Percentiles rank a stretch among this genome's conserved stretches.
Evolutionary conservation across 73 alveolate genomes (phyloP).

Genomic region (Diophrys appendiculata): DNA sequence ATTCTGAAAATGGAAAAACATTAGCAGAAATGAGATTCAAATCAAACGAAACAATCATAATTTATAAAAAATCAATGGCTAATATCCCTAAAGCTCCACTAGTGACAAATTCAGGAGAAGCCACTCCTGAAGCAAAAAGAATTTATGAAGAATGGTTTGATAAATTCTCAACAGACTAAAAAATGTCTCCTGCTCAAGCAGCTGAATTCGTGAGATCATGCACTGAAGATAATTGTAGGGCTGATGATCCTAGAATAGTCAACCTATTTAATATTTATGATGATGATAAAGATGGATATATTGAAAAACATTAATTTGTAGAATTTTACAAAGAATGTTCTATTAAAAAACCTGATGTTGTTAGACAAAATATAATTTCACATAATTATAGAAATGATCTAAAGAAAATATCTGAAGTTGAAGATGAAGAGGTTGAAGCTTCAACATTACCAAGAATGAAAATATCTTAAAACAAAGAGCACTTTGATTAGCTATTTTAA

Average conservation of each 20-base stretch:
- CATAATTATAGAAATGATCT: constrained; percentile 74
- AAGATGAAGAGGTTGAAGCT: constrained; percentile 34
- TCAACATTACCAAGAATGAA: constrained; percentile 73
- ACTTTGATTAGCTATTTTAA: constrained; percentile 62
- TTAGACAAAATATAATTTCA: constrained; percentile 74
- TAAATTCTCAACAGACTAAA: constrained; percentile 61
- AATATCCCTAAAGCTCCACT: constrained; percentile 13
- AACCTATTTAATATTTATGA: constrained; percentile 66
- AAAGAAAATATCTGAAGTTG: constrained; percentile 48
- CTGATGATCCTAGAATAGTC: constrained; percentile 62
- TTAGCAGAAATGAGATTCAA: constrained; percentile 74
- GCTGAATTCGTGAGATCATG: constrained; percentile 72
- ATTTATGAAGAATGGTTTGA: constrained; percentile 71
- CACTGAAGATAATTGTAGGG: constrained; percentile 75
- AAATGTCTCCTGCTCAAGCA: constrained; percentile 70
- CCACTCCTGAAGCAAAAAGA: constrained; percentile 54
- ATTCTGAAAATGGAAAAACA: constrained; percentile 81
- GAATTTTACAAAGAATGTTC: constrained; percentile 71
- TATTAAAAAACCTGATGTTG: constrained; percentile 63
- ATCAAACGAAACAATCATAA: constrained; percentile 44
- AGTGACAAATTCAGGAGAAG: constrained; percentile 44
- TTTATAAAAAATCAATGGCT: constrained; percentile 1
- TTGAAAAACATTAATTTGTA: constrained; percentile 55
- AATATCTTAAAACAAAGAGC: constrained; percentile 59
- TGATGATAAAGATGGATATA: constrained; percentile 63